A percentile compares a stretch with the other conserved stretches of the same genome.
These are phyloP conservation scores for Casuarina glauca DNA, from an alignment of 306 rosid genomes.

Conservation along the genomic window DNA sequence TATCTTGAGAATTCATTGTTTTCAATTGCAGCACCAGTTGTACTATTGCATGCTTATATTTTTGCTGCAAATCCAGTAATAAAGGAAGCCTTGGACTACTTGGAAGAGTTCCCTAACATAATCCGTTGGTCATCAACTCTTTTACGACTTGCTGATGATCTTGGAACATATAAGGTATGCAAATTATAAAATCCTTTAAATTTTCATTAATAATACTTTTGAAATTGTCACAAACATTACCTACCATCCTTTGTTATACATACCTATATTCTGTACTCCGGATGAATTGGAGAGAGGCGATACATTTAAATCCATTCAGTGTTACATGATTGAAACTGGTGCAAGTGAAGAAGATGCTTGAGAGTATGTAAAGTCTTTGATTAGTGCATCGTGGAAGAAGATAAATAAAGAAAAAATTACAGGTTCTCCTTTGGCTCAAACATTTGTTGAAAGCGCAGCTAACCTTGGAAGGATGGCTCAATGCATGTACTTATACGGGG, in stretches of 20 bases:
- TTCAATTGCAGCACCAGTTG: conserved; percentile 8
- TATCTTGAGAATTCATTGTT: conserved; percentile 33
- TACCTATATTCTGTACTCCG: neutral
- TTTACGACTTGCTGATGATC: conserved; percentile 27
- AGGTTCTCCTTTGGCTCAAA: conserved; percentile 7
- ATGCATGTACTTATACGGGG: conserved; percentile 14
- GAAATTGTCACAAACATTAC: neutral
- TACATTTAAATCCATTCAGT: conserved; percentile 29
- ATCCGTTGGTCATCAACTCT: conserved; percentile 4
- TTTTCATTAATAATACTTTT: neutral
- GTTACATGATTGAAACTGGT: conserved; percentile 37
- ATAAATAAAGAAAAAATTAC: conserved; percentile 4
- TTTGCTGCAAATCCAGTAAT: neutral
- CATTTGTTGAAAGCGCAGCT: conserved; percentile 3
- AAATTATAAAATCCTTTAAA: neutral
- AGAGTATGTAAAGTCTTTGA: conserved; percentile 8
- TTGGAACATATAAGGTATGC: conserved; percentile 27
- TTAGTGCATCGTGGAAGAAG: conserved; percentile 25
- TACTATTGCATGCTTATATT: conserved; percentile 15
- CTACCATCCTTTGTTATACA: neutral
- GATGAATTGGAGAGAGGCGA: conserved; percentile 24
- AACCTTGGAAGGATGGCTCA: conserved; percentile 20
- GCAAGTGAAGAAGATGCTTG: conserved; percentile 29
- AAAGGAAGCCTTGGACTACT: conserved; percentile 9
- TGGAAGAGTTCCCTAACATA: conserved; percentile 2